Evolutionary conservation across 164 flowering plant genomes (phyloP).

Genomic region (Stephania cephalantha): DNA sequence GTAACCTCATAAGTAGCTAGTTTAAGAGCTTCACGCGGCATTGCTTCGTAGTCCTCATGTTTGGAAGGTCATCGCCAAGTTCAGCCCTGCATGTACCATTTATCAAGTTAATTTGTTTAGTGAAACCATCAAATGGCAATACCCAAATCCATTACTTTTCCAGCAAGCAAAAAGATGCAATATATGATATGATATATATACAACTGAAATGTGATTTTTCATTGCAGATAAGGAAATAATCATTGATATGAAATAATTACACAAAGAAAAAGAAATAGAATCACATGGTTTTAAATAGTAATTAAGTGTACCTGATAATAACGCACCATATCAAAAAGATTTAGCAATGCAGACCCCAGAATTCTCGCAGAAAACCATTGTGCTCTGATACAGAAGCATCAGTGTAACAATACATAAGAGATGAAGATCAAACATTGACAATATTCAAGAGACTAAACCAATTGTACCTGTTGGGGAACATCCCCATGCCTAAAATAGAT

Average conservation of each 20-base stretch:
- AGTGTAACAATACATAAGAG: neutral
- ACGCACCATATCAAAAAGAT: slow-evolving; percentile 85
- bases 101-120: no score
- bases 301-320: slow-evolving; percentile 67
- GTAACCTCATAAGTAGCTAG: no score
- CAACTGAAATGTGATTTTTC: neutral
- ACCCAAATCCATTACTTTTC: neutral
- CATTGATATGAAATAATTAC: neutral
- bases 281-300: neutral
- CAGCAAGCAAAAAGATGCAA: neutral
- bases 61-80: no score
- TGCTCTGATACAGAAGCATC: slow-evolving; percentile 53
- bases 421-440: neutral
- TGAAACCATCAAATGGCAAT: neutral
- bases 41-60: no score
- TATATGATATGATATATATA: neutral
- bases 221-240: neutral
- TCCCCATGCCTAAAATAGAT: slow-evolving; percentile 84
- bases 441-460: neutral
- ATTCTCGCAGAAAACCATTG: slow-evolving; percentile 98
- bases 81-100: no score
- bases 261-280: no score
- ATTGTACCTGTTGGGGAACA: slow-evolving; percentile 81
- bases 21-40: no score
- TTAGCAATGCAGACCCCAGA: slow-evolving; percentile 57